Percentiles rank a stretch among this genome's conserved stretches.
phyloP scores from a whole-genome alignment of 164 flowering plant species.

The Piper longum region DNA sequence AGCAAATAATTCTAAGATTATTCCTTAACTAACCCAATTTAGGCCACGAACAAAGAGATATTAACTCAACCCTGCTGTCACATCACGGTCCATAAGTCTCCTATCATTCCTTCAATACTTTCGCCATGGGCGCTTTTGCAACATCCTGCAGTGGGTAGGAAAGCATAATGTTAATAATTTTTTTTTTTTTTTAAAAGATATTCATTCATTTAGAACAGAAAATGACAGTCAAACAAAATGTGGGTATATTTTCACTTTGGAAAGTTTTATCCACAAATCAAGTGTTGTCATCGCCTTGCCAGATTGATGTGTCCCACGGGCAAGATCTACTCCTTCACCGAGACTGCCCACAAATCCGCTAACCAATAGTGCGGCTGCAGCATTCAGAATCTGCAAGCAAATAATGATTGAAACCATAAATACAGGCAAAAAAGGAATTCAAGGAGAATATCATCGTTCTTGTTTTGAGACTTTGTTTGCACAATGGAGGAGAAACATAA shows the following conservation, averaged over 20 bases:
- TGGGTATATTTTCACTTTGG: conserved; percentile 19
- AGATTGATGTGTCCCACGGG: conserved; percentile 64
- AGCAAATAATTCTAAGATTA: too few species aligned
- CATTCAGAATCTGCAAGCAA: conserved; percentile 51
- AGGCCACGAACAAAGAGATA: too few species aligned
- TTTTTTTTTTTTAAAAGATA: too few species aligned
- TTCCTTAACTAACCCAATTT: too few species aligned
- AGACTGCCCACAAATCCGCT: conserved; percentile 40
- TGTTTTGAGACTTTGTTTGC: neutral
- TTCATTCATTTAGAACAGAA: too few species aligned
- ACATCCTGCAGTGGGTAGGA: neutral
- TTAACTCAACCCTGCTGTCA: too few species aligned
- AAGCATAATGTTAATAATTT: neutral
- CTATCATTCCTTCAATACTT: too few species aligned
- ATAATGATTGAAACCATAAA: neutral
- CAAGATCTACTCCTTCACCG: conserved; percentile 55
- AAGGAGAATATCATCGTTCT: neutral
- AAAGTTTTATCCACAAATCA: conserved; percentile 36
- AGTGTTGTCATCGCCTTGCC: conserved; percentile 61
- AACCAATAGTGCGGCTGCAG: conserved; percentile 82
- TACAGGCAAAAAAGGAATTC: neutral
- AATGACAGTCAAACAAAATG: neutral
- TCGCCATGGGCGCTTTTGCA: neutral
- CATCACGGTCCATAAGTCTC: too few species aligned
- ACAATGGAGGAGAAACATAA: neutral